Percentiles rank a stretch among this genome's conserved stretches.
phyloP scores from a whole-genome alignment of 2,329 filamentous ascomycete species.

The Scedosporium aurantiacum region DNA sequence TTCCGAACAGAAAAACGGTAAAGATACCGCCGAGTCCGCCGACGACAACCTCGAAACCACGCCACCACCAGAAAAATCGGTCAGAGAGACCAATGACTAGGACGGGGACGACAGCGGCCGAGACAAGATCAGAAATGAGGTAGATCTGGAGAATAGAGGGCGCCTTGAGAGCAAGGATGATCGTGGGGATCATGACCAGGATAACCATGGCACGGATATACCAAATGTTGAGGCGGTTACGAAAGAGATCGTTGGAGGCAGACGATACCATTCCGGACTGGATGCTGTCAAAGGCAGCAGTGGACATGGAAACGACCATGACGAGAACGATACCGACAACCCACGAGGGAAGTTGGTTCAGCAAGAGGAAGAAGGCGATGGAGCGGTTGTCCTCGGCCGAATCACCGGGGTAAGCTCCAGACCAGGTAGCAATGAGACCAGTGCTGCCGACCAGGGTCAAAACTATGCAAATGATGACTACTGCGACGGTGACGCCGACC shows the following conservation, averaged over 20 bases:
- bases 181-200: slow-evolving; percentile 60
- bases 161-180: slow-evolving; percentile 63
- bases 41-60: slow-evolving; percentile 68
- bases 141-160: slow-evolving; percentile 72
- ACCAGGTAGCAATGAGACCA: slow-evolving; percentile 69
- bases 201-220: slow-evolving; percentile 60
- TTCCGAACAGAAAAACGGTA: slow-evolving; percentile 70
- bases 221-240: slow-evolving; percentile 69
- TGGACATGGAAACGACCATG: slow-evolving; percentile 68
- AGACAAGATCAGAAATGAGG: slow-evolving; percentile 70
- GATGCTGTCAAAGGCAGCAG: slow-evolving; percentile 68
- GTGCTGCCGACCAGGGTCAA: slow-evolving; percentile 62
- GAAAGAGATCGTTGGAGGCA: slow-evolving; percentile 73
- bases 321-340: slow-evolving; percentile 73
- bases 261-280: slow-evolving; percentile 81
- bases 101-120: slow-evolving; percentile 64
- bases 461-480: slow-evolving; percentile 53
- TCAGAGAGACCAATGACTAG: slow-evolving; percentile 62
- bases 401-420: slow-evolving; percentile 57
- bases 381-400: slow-evolving; percentile 49
- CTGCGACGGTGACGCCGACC: slow-evolving; percentile 61
- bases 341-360: slow-evolving; percentile 63
- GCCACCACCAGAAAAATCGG: slow-evolving; percentile 60
- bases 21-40: slow-evolving; percentile 69
- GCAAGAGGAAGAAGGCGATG: slow-evolving; percentile 63